phyloP scores from a whole-genome alignment of 176 grass and related monocot species.

The Coix lacrymajobi region DNA sequence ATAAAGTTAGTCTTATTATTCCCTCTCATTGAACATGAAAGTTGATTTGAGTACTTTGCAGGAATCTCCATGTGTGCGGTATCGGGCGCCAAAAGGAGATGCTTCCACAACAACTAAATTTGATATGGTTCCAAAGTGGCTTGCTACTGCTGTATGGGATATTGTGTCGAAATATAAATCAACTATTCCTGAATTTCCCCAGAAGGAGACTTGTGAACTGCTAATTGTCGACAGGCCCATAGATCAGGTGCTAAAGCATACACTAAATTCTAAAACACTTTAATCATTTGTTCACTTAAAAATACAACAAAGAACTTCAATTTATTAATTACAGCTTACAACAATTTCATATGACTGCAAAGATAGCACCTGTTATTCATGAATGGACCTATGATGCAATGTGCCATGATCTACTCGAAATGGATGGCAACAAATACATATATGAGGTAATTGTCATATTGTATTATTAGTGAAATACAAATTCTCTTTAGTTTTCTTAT shows the following conservation, averaged over 20 bases:
- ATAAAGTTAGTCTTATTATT: slow-evolving; percentile 7
- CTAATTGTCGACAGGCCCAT: slow-evolving; percentile 81
- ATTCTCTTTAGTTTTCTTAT: slow-evolving; percentile 12
- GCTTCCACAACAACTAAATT: slow-evolving; percentile 27
- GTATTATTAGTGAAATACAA: background rate
- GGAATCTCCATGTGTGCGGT: slow-evolving; percentile 85
- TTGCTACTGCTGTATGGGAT: slow-evolving; percentile 78
- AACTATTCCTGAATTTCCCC: slow-evolving; percentile 87
- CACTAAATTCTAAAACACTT: background rate
- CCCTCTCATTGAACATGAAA: slow-evolving; percentile 1
- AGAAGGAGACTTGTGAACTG: slow-evolving; percentile 94
- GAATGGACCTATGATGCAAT: slow-evolving; percentile 99
- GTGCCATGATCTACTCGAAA: slow-evolving; percentile 86
- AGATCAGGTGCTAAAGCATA: slow-evolving; percentile 75
- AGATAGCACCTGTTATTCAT: slow-evolving; percentile 98
- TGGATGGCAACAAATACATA: slow-evolving; percentile 93
- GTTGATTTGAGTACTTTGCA: slow-evolving; percentile 29
- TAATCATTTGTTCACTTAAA: background rate
- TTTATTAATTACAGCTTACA: slow-evolving; percentile 27
- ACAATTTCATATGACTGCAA: slow-evolving; percentile 39
- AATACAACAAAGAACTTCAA: background rate
- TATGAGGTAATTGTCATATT: slow-evolving; percentile 58
- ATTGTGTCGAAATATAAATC: slow-evolving; percentile 82
- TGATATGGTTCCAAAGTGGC: slow-evolving; percentile 77
- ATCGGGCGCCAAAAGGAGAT: slow-evolving; percentile 73